These are phyloP conservation scores for Rhizoclosmatium globosum DNA, from an alignment of 192 early-diverging fungal genomes.

Conservation along the genomic window DNA sequence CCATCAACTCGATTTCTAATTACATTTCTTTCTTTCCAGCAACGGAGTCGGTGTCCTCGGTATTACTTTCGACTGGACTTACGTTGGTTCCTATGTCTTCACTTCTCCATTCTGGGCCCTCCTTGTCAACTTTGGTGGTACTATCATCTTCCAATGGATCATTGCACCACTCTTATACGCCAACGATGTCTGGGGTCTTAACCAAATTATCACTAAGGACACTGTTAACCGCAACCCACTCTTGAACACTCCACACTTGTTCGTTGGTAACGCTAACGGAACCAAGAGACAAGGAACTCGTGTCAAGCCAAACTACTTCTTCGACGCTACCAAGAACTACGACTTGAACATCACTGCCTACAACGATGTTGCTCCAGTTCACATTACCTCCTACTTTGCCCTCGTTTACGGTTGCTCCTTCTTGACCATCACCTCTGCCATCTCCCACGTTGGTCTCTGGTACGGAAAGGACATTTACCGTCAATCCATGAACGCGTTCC, in stretches of 20 bases:
- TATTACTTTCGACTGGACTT: background rate
- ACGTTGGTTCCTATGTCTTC: background rate
- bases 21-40: background rate
- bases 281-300: slow-evolving; percentile 3
- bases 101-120: slow-evolving; percentile 32
- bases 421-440: slow-evolving; percentile 58
- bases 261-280: background rate
- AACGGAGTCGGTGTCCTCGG: slow-evolving; percentile 33
- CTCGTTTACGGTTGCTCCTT: slow-evolving; percentile 41
- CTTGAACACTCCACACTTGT: too few species aligned
- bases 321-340: too few species aligned
- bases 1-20: slow-evolving; percentile 10
- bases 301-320: slow-evolving; percentile 16
- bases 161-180: background rate
- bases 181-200: slow-evolving; percentile 5
- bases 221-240: background rate
- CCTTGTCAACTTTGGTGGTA: slow-evolving; percentile 6
- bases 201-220: slow-evolving; percentile 7
- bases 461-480: too few species aligned
- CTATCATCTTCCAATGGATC: slow-evolving; percentile 7
- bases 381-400: slow-evolving; percentile 35
- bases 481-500: too few species aligned
- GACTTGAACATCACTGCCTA: slow-evolving; percentile 30
- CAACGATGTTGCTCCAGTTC: slow-evolving; percentile 29
- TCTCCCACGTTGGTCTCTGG: slow-evolving; percentile 21